Percentiles rank a stretch among this genome's conserved stretches.
Evolutionary conservation across 2,329 filamentous ascomycete species (phyloP).

Genomic region (Arthrobotrys musiformis): DNA sequence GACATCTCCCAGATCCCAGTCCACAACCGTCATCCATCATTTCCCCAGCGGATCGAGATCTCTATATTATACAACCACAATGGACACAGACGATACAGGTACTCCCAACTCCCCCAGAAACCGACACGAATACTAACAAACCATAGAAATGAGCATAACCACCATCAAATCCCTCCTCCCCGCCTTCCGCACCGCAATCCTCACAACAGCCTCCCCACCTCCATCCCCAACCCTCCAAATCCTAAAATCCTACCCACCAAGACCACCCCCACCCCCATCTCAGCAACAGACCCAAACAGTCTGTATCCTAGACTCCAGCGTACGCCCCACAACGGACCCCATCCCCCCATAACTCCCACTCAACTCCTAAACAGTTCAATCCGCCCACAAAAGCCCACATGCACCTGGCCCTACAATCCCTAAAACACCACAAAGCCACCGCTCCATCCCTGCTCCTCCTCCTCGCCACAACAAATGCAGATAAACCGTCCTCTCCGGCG

Average conservation of each 20-base stretch:
- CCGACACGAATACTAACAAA: background rate
- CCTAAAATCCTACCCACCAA: conserved; percentile 22
- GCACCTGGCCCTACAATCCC: conserved; percentile 38
- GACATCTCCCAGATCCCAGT: conserved; percentile 29
- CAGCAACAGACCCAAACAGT: conserved; percentile 22
- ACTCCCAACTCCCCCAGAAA: background rate
- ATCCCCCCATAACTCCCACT: background rate
- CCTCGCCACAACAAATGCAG: conserved; percentile 45
- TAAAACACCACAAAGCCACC: conserved; percentile 9
- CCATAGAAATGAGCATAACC: background rate
- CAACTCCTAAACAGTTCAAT: conserved; percentile 31
- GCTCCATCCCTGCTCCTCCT: conserved; percentile 28
- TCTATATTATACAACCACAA: background rate
- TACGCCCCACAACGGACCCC: too few relatives aligned
- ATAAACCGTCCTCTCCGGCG: conserved; percentile 41
- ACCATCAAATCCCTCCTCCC: conserved; percentile 33
- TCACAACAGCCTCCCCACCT: background rate
- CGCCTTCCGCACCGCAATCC: conserved; percentile 29
- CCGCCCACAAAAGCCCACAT: conserved; percentile 50
- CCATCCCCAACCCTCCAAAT: background rate
- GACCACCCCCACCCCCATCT: background rate
- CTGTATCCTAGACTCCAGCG: conserved; percentile 50
- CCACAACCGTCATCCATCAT: background rate
- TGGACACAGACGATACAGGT: background rate
- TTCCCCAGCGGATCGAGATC: conserved; percentile 7